A percentile compares a stretch with the other conserved stretches of the same genome.
Conservation (phyloP, 306 rosid genomes). For the Vigna radiata region DNA sequence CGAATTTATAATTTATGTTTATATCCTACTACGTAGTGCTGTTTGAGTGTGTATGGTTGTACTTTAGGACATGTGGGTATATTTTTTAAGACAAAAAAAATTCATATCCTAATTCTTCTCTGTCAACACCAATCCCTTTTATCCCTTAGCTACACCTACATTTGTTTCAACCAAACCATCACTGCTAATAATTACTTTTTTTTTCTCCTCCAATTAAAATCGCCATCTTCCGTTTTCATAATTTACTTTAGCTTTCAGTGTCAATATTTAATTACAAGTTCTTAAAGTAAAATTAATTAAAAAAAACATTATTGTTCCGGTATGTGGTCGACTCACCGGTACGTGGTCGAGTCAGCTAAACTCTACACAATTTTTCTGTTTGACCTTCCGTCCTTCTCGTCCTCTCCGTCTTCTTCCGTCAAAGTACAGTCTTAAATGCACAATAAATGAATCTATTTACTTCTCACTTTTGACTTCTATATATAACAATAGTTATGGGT, state of each 20-base stretch:
- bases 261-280: not conserved
- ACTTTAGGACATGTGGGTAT: not conserved
- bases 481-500: too few relatives aligned
- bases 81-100: not conserved
- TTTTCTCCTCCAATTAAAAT: not conserved
- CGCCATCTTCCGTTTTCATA: not conserved
- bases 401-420: too few relatives aligned
- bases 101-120: not conserved
- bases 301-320: not conserved
- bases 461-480: too few relatives aligned
- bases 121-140: not conserved
- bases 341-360: too few relatives aligned
- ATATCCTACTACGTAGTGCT: not conserved
- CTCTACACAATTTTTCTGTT: too few relatives aligned
- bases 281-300: not conserved
- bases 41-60: not conserved
- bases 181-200: not conserved
- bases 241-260: not conserved
- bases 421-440: too few relatives aligned
- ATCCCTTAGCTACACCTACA: not conserved
- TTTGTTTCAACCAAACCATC: not conserved
- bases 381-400: too few relatives aligned
- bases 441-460: too few relatives aligned
- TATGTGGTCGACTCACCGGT: too few relatives aligned
- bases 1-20: not conserved